These are phyloP conservation scores for Penicillium griseofulvum DNA, from an alignment of 2,329 filamentous ascomycete genomes.

Conservation along the genomic window DNA sequence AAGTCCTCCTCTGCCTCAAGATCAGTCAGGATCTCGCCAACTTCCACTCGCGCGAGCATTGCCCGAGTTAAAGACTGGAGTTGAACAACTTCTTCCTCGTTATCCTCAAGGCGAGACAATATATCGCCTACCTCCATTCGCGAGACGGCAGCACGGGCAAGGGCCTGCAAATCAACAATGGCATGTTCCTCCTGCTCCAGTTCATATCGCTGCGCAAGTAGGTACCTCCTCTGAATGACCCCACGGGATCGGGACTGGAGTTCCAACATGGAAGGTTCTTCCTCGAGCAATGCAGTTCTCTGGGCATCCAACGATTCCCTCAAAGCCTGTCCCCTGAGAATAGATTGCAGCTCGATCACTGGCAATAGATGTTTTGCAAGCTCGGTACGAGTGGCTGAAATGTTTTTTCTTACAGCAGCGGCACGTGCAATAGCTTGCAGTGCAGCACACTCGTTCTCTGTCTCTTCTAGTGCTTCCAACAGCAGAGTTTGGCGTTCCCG, in stretches of 20 bases:
- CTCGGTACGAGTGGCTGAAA: conserved; percentile 28
- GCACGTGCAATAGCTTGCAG: conserved; percentile 50
- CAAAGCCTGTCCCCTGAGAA: conserved; percentile 30
- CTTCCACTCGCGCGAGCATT: conserved; percentile 70
- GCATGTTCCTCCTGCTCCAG: conserved; percentile 32
- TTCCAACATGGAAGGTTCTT: conserved; percentile 45
- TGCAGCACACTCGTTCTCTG: conserved; percentile 40
- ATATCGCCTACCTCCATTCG: conserved; percentile 49
- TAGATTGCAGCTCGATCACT: conserved; percentile 35
- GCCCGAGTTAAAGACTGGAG: conserved; percentile 77
- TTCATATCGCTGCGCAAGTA: conserved; percentile 29
- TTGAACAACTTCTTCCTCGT: conserved; percentile 63
- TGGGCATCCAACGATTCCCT: conserved; percentile 34
- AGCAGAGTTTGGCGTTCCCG: conserved; percentile 42
- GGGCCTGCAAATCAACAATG: conserved; percentile 40
- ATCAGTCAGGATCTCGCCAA: conserved; percentile 71
- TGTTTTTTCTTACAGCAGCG: conserved; percentile 26
- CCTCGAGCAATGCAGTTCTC: conserved; percentile 42
- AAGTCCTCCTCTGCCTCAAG: conserved; percentile 80
- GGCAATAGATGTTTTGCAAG: conserved; percentile 30
- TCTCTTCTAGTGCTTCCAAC: conserved; percentile 42
- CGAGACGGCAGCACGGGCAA: conserved; percentile 41
- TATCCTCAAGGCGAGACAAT: conserved; percentile 67
- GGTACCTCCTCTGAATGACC: conserved; percentile 34
- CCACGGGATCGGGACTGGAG: conserved; percentile 55